Evolutionary conservation across 441 rosid genomes (phyloP).

Genomic region (Jatropha podagrica): DNA sequence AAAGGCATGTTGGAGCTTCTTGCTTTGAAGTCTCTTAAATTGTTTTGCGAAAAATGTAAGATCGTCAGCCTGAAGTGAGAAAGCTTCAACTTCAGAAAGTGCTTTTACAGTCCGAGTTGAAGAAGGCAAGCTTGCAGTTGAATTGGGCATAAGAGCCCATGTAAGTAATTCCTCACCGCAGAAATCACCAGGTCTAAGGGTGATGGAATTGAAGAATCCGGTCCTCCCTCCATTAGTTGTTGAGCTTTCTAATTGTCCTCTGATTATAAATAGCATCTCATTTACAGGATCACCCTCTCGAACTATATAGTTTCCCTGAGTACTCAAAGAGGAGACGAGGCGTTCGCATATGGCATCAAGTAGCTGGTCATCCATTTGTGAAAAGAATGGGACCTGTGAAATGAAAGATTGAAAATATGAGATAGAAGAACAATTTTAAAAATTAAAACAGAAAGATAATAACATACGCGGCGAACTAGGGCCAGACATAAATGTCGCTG

Average conservation of each 20-base stretch:
- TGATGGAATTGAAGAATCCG: constrained; percentile 43
- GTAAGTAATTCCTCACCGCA: constrained; percentile 40
- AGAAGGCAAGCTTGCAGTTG: constrained; percentile 30
- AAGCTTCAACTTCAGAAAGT: constrained; percentile 36
- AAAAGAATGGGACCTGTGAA: constrained; percentile 38
- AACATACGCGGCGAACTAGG: constrained; percentile 38
- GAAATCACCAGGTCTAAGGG: constrained; percentile 42
- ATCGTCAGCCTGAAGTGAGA: constrained; percentile 40
- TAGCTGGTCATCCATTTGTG: constrained; percentile 42
- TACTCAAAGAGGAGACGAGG: constrained; percentile 34
- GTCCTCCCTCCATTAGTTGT: constrained; percentile 45
- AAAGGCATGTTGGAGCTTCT: constrained; percentile 36
- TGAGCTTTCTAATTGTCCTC: constrained; percentile 43
- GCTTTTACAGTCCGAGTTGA: constrained; percentile 41
- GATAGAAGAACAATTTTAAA: neutral
- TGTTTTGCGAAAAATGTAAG: constrained; percentile 35
- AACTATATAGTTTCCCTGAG: constrained; percentile 34
- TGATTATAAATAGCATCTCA: constrained; percentile 42
- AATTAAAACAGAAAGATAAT: neutral
- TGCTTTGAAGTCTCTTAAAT: constrained; percentile 43
- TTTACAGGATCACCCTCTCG: constrained; percentile 39
- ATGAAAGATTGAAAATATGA: neutral
- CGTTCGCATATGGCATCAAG: constrained; percentile 43
- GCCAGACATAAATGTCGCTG: constrained; percentile 32
- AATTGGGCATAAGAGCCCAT: constrained; percentile 40